Evolutionary conservation across 306 rosid genomes (phyloP), one percentile per base, ranked within the genome.

Genomic region (Casuarina glauca): DNA sequence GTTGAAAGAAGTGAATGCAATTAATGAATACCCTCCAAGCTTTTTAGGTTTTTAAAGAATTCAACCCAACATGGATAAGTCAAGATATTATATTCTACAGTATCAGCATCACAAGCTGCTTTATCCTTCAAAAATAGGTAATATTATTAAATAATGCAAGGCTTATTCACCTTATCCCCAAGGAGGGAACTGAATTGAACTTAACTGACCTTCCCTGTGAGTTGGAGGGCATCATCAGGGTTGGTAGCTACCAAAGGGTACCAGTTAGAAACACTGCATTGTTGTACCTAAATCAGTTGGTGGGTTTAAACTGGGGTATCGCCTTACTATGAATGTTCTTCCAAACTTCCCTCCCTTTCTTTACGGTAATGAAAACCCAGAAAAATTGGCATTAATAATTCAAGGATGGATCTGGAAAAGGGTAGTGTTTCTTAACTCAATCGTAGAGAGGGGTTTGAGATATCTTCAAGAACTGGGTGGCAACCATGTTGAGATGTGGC

Each of bases 11-110:
- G 82, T 66, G 82, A 81, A 50, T 74, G 90, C 85, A 82, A 84
- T 86, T 86, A 69, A 88, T 88, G 92, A 41, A 88, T 86, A 81
- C 81, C 79, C 63, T 86, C 92, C 90, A 88, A 80, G 84, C 51
- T 50, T n/a, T 69, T 35, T 51, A 38, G 67, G 17, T 67, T 72
- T 67, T 68, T 55, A 8, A 9, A 11, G 36, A 62, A 17, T 62
- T 60, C 35, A 2, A 15, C 48, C 55, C 54, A 69, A 46, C 15
- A 4, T 63, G 74, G 53, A 20, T 3, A 70, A 55, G 76, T 66
- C 78, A 78, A 46, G 8, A 55, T 44, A 74, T 74, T 55, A 50
- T 67, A 67, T 74, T 67, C 52, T 63, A 43, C 35, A 17, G 48
- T 42, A 41, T 67, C 71, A 8, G 16, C 45, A 16, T 42, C 51